Evolutionary conservation across 2,329 filamentous ascomycete genomes (phyloP).

Genomic region (Thermomyces lanuginosus): DNA sequence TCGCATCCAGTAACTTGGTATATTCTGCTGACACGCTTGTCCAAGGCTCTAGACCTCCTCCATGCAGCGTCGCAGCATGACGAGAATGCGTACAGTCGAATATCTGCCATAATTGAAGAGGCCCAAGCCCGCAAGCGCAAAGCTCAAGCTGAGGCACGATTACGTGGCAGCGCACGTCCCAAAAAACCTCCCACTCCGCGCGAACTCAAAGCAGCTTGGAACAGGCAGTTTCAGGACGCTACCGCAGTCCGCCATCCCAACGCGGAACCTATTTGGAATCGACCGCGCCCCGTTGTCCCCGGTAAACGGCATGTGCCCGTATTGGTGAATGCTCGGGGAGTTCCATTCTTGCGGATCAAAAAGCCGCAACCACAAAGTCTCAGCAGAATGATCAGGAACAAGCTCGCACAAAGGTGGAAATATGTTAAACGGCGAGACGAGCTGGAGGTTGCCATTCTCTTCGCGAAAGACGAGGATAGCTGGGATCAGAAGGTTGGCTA

Average conservation of each 20-base stretch:
- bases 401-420: slow-evolving; percentile 20
- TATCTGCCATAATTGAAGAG: slow-evolving; percentile 15
- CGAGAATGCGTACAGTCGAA: slow-evolving; percentile 9
- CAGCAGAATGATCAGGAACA: slow-evolving; percentile 21
- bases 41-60: slow-evolving; percentile 25
- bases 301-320: slow-evolving; percentile 26
- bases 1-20: neutral
- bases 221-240: slow-evolving; percentile 12
- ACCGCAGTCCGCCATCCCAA: slow-evolving; percentile 19
- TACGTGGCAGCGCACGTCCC: slow-evolving; percentile 7
- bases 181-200: slow-evolving; percentile 11
- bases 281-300: slow-evolving; percentile 17
- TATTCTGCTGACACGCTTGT: neutral
- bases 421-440: slow-evolving; percentile 18
- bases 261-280: slow-evolving; percentile 18
- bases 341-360: slow-evolving; percentile 29
- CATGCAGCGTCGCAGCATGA: slow-evolving; percentile 18
- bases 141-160: slow-evolving; percentile 9
- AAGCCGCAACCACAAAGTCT: slow-evolving; percentile 28
- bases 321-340: slow-evolving; percentile 25
- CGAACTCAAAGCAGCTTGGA: slow-evolving; percentile 12
- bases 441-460: slow-evolving; percentile 15
- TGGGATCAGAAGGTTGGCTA: slow-evolving; percentile 27
- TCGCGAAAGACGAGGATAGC: slow-evolving; percentile 25
- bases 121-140: slow-evolving; percentile 9